Evolutionary conservation across 2,329 filamentous ascomycete species (phyloP), one percentile per base, ranked within the genome.

Genomic region (Penicillium sp.): DNA sequence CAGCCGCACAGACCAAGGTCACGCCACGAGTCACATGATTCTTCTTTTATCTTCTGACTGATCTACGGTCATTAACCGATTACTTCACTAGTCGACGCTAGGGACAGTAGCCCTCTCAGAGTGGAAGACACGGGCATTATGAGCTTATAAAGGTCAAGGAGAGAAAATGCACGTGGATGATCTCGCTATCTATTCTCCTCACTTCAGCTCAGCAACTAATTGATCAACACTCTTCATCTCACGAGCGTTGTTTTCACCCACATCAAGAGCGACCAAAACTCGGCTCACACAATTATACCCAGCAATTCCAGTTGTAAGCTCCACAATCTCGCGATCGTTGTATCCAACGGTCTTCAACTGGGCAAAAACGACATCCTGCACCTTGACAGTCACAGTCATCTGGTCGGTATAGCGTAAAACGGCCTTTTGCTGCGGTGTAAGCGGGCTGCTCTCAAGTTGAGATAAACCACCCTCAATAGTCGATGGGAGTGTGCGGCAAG

Each of bases 261-360:
- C 89, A 75, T 96, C 88, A 55, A 96, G 72, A 11, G 91, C 90
- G 8, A 96, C 90, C 64, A 96, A 72, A 65, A 96, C 92, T 25
- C 91, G 82, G 71, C 89, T 92, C 18, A 96, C 91, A 68, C 90
- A 92, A 72, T 96, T 96, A 71, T 95, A 96, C 53, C 85, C 86
- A n/a, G 89, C 89, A 55, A 93, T 84, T n/a, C 89, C 92, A 27
- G 89, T 86, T 41, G 89, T 93, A 61, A 95, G 81, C 77, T 96
- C 91, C 2, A 95, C 89, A 51, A 94, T 81, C 75, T 93, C 88
- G 61, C 84, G 81, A 58, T 93, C 88, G 20, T 69, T 80, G 62
- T 92, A 91, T 25, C 82, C 69, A n/a, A 62, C 73, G 71, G 79
- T 85, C 65, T 68, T 61, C 46, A 94, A 63, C 60, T 73, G 73